Conservation (phyloP, 2,329 filamentous ascomycete genomes). For the Cryphonectria carpinicola region DNA sequence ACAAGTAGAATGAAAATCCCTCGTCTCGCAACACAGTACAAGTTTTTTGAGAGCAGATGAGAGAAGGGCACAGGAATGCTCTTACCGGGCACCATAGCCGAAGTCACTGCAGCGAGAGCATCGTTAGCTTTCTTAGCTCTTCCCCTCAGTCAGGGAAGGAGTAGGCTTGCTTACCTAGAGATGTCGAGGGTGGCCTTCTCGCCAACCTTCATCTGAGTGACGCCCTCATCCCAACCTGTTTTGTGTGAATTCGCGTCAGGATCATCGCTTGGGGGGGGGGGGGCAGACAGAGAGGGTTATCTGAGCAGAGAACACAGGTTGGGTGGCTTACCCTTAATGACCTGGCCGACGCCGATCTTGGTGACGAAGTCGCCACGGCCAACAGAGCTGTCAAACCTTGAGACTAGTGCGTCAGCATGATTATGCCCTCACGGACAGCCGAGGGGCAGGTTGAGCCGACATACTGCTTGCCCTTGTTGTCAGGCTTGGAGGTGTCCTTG, state of each 20-base stretch:
- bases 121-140: slow-evolving; percentile 8
- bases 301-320: background rate
- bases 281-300: background rate
- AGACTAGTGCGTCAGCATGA: slow-evolving; percentile 31
- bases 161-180: slow-evolving; percentile 62
- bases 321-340: slow-evolving; percentile 75
- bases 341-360: slow-evolving; percentile 77
- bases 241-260: slow-evolving; percentile 30
- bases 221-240: slow-evolving; percentile 82
- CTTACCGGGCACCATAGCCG: slow-evolving; percentile 66
- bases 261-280: slow-evolving; percentile 14
- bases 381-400: slow-evolving; percentile 87
- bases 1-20: background rate
- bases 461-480: slow-evolving; percentile 74
- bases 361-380: slow-evolving; percentile 77
- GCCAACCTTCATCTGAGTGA: slow-evolving; percentile 82
- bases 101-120: slow-evolving; percentile 54
- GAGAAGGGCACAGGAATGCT: slow-evolving; percentile 14
- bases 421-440: slow-evolving; percentile 18
- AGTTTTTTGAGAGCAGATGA: background rate
- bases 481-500: slow-evolving; percentile 64
- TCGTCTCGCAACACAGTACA: background rate
- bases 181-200: slow-evolving; percentile 89
- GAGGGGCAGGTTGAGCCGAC: slow-evolving; percentile 35
- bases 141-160: no score